Base-by-base conservation (phyloP, 2,329 filamentous ascomycete species). In the Ophiostoma pallidulum region DNA sequence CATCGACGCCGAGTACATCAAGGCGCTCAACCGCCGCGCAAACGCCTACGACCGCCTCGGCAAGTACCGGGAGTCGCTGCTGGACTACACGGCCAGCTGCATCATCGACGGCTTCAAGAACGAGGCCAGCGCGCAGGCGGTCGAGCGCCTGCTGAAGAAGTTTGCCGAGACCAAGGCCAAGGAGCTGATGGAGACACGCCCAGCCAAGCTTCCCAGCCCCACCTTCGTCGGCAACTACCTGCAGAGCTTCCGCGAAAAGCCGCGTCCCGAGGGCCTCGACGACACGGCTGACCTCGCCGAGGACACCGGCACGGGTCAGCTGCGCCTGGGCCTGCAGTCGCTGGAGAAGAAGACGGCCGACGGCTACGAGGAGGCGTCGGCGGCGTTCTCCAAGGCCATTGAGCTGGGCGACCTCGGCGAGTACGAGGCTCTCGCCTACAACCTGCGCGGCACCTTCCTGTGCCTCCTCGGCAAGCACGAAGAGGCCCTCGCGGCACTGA, bases 151-250 rank as follows among this genome's bases (percentile, higher is more conserved):
- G 54, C 75, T 98, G 54, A 97, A 97, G 76, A 94, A 94, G 71
- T 91, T 97, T 42, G 92, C 92, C 40, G 91, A 97, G 69, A 77
- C 86, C 56, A 96, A 96, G 73, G 91, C 86, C 55, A 89, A 91
- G 70, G 82, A 80, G 54, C 95, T 98, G 62, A 74, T 98, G 59
- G 76, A 77, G 51, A 91, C 90, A 66, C 91, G 92, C 68, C 71
- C 74, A 29, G 85, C 88, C 70, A 91, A 87, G 70, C 77, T 98
- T 43, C 92, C 92, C 18, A 96, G 90, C 67, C 85, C 92, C 26
- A 96, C 90, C 12, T 98, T 97, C 59, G 90, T 98, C 56, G 88
- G 89, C 62, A 98, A 98, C 74, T 98, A 98, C 67, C 83, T 98
- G 28, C 91, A 97, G 71, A 97, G 91, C 72, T 98, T 98, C 84